Evolutionary conservation across 805 yeast genomes (phyloP), one percentile per base, ranked within the genome.

Genomic region (Saturnispora sekii): DNA sequence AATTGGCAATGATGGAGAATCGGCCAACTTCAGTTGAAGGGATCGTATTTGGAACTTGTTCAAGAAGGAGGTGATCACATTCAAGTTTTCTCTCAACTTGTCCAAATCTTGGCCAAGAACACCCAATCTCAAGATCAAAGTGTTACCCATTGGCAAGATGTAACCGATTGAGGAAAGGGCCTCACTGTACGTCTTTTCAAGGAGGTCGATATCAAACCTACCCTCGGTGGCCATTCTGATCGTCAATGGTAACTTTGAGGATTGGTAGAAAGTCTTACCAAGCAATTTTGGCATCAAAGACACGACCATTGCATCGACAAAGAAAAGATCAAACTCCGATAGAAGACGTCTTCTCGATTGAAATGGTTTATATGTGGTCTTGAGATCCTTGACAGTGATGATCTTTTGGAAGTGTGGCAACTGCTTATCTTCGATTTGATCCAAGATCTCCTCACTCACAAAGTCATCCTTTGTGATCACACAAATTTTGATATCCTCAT

Each of bases 1-100:
- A 48, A 93, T 69, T 38, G 99, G 97, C 55, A 93, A 68, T 8
- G 89, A 76, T 16, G 96, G 96, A 16, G 96, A 85, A 35, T 65
- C 62, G 46, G 70, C 66, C 10, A 90, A 72, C 67, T 87, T 87
- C 49, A 84, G 60, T 56, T 74, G 76, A 31, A 81, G 66, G 33
- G 75, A 74, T 64, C 78, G 82, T 59, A 76, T 72, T 35, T 63
- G 63, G 32, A 65, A 65, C 28, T 36, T 40, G 18, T 58, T 54
- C 50, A 87, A 72, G 43, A 68, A 63, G 21, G 66, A 61, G 32
- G 77, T 62, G 11, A 85, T 76, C 35, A 74, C 71, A 26, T 70
- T 65, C 38, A 81, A 64, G 62, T 88, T 88, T 39, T 74, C 79
- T 9, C 72, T 69, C 47, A 88, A 61, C 32, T 79, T 68, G 17